Evolutionary conservation across 768 basidiomycete genomes (phyloP).

Genomic region (Termitomyces sp.): DNA sequence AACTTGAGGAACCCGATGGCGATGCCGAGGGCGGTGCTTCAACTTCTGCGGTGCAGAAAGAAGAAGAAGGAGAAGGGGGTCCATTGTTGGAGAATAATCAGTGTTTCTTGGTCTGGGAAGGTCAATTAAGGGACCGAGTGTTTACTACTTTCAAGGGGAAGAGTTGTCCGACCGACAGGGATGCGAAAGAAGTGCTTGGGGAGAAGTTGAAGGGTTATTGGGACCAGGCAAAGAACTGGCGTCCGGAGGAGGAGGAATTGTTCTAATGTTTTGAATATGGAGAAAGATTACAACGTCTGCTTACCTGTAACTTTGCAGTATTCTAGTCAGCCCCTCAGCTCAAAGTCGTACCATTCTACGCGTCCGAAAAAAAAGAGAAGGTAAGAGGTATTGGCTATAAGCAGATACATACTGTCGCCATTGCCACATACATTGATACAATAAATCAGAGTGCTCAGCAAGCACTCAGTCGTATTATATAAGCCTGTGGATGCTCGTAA

Average conservation of each 20-base stretch:
- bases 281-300: background rate
- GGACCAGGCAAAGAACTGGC: constrained; percentile 93
- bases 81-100: constrained; percentile 79
- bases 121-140: constrained; percentile 73
- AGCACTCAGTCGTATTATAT: background rate
- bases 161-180: constrained; percentile 76
- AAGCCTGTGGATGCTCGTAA: background rate
- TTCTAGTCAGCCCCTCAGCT: background rate
- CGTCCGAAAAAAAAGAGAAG: too few species aligned
- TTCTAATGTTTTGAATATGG: constrained; percentile 29
- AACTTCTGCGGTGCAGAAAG: constrained; percentile 14
- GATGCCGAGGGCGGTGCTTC: constrained; percentile 33
- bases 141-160: constrained; percentile 79
- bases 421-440: too few species aligned
- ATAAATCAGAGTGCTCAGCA: too few species aligned
- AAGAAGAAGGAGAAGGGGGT: constrained; percentile 22
- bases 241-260: constrained; percentile 72
- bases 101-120: constrained; percentile 93
- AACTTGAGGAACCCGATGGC: constrained; percentile 47
- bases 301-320: background rate
- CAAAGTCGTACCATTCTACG: background rate
- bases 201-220: constrained; percentile 84
- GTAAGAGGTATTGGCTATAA: too few species aligned
- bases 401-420: too few species aligned
- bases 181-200: constrained; percentile 84